phyloP scores from a whole-genome alignment of 441 rosid genomes.

The Croton laevigatus region DNA sequence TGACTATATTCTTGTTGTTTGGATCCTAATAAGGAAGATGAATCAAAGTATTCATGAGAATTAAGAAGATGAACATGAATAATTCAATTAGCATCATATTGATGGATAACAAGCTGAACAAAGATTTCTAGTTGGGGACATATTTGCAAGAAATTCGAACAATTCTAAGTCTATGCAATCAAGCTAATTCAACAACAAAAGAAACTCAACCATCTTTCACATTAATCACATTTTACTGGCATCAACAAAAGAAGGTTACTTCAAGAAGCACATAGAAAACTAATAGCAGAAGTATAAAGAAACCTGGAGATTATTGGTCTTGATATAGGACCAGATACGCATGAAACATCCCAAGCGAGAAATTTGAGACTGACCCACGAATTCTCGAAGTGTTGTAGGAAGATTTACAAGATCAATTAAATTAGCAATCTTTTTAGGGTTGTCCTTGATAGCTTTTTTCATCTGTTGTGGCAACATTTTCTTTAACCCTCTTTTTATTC shows the following conservation, averaged over 20 bases:
- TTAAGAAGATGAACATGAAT: neutral
- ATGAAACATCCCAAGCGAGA: constrained; percentile 87
- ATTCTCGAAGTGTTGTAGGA: constrained; percentile 69
- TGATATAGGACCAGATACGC: constrained; percentile 85
- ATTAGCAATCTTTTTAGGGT: constrained; percentile 74
- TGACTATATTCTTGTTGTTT: constrained; percentile 71
- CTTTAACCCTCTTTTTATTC: neutral
- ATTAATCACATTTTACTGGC: neutral
- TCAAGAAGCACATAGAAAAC: neutral
- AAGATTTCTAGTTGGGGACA: neutral
- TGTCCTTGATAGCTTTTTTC: constrained; percentile 60
- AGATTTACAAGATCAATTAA: constrained; percentile 83
- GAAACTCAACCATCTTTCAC: neutral
- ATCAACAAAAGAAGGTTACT: neutral
- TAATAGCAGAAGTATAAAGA: neutral
- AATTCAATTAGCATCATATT: neutral
- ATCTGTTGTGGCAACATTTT: constrained; percentile 65
- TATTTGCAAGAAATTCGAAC: constrained; percentile 6
- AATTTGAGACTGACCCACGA: constrained; percentile 81
- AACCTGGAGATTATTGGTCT: constrained; percentile 81
- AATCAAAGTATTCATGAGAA: neutral
- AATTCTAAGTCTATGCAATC: neutral
- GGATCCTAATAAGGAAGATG: constrained; percentile 50
- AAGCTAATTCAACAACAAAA: neutral
- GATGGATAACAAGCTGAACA: neutral